These are phyloP conservation scores for Eimeria sp. DNA, from an alignment of 169 alveolate species.

Conservation along the genomic window DNA sequence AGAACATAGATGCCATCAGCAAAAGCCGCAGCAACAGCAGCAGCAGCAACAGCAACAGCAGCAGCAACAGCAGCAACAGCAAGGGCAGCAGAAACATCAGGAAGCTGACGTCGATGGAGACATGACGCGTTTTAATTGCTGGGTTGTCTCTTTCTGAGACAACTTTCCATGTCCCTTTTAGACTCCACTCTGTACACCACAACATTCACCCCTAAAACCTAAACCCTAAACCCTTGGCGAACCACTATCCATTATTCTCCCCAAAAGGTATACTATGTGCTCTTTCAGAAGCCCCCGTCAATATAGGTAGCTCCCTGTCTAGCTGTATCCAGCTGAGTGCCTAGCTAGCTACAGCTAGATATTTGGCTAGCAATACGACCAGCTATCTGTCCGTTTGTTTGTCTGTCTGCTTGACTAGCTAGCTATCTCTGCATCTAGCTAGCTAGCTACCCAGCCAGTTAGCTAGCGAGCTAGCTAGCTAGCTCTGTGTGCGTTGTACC, in stretches of 20 bases:
- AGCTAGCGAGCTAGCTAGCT: slow-evolving; percentile 9
- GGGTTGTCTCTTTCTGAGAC: background rate
- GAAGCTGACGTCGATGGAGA: background rate
- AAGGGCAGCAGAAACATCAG: too few species aligned
- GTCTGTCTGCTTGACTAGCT: too few species aligned
- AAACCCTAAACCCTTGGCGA: background rate
- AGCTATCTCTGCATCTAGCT: background rate
- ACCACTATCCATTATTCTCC: background rate
- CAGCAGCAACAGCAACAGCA: background rate
- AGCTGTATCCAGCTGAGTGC: background rate
- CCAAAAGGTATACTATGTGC: too few species aligned
- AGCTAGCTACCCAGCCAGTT: background rate
- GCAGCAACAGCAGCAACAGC: background rate
- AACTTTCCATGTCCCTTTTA: background rate
- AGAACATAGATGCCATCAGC: background rate
- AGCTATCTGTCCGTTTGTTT: background rate
- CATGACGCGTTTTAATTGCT: slow-evolving; percentile 1
- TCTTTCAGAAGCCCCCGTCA: background rate
- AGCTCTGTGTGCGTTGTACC: background rate
- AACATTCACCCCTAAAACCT: background rate
- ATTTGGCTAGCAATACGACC: background rate
- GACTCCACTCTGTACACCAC: background rate
- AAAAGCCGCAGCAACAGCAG: background rate
- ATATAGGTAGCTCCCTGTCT: background rate
- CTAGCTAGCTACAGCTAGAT: background rate